Base-by-base conservation (phyloP, 768 basidiomycete species). In the Pisolithus orientalis region DNA sequence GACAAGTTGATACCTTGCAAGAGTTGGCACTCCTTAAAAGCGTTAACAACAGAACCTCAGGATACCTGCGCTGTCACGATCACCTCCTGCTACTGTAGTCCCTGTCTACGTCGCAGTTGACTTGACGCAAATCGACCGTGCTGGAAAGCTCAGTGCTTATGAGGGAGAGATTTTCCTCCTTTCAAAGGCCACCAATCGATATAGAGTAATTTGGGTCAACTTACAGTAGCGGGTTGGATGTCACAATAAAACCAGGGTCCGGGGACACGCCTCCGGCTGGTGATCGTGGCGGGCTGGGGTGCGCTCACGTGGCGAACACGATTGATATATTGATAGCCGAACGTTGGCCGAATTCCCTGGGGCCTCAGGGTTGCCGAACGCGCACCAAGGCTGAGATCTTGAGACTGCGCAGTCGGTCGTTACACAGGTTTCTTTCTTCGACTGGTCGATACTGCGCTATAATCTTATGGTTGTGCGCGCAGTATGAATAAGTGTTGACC, bases 301-400 rank as follows among this genome's bases (percentile, higher is more conserved):
- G 25, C 21, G 49, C 53, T 46, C 53, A 54, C 53, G 53, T 54
- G 53, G 53, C 49, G 25, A 34, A 10, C 39, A 40, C 28, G 47
- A 42, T 32, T 21, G 43, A 46, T 24, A 53, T 21, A 21, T 11
- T 31, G 38, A 29, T 48, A 48, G 38, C 50, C 29, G 27, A 49
- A 17, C 13, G 13, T 42, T 24, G 40, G 40, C n/a, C 24, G 40
- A 42, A 17, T n/a, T 14, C 40, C 32, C 37, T 21, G 21, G 21
- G 21, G 21, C 21, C 21, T 21, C 21, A 21, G 21, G 34, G 34
- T 13, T 14, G 14, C 14, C 14, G 34, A 13, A 34, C 34, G 21
- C 39, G 17, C 39, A 40, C 39, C 24, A 24, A 40, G 39, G 9
- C 34, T n/a, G 6, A 21, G 38, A 5, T 5, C 5, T 29, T 29